Percentiles rank a stretch among this genome's conserved stretches.
Conservation (phyloP, 1,139 yeast genomes). For the Suhomyces panamericanus region DNA sequence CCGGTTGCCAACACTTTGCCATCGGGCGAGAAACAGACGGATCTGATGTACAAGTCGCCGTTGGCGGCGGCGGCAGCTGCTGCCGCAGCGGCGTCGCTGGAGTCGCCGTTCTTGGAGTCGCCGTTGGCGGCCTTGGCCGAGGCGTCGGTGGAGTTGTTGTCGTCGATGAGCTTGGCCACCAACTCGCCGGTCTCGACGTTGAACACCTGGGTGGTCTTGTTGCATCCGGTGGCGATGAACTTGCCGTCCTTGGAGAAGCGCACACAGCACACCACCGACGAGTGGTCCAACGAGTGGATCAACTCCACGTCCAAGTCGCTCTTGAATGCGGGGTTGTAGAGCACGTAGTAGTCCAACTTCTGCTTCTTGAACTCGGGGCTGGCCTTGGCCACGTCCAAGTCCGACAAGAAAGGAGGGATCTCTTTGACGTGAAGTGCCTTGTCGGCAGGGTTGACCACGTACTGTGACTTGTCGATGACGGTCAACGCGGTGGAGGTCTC, state of each 20-base stretch:
- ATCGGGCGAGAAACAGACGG: conserved; percentile 96
- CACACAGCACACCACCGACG: conserved; percentile 95
- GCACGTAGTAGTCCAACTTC: conserved; percentile 82
- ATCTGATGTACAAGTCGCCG: conserved; percentile 88
- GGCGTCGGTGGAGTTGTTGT: conserved; percentile 49
- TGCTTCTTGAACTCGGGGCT: conserved; percentile 80
- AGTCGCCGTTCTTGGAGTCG: conserved; percentile 20
- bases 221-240: conserved; percentile 95
- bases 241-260: conserved; percentile 91
- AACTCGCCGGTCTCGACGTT: conserved; percentile 90
- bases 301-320: conserved; percentile 77
- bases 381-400: conserved; percentile 76
- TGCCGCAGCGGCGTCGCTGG: conserved; percentile 22
- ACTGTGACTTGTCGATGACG: conserved; percentile 44
- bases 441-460: conserved; percentile 44
- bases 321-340: conserved; percentile 83
- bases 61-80: conserved; percentile 41
- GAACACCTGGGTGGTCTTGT: conserved; percentile 92
- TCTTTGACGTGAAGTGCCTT: conserved; percentile 64
- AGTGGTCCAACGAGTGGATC: conserved; percentile 87
- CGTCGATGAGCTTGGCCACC: conserved; percentile 82
- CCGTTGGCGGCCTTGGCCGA: conserved; percentile 24
- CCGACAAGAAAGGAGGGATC: conserved; percentile 79
- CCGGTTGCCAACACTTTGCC: conserved; percentile 96
- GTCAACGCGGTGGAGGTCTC: conserved; percentile 40